A percentile compares a stretch with the other conserved stretches of the same genome.
phyloP scores from a whole-genome alignment of 2,329 filamentous ascomycete species.

The Diaporthe sp. region DNA sequence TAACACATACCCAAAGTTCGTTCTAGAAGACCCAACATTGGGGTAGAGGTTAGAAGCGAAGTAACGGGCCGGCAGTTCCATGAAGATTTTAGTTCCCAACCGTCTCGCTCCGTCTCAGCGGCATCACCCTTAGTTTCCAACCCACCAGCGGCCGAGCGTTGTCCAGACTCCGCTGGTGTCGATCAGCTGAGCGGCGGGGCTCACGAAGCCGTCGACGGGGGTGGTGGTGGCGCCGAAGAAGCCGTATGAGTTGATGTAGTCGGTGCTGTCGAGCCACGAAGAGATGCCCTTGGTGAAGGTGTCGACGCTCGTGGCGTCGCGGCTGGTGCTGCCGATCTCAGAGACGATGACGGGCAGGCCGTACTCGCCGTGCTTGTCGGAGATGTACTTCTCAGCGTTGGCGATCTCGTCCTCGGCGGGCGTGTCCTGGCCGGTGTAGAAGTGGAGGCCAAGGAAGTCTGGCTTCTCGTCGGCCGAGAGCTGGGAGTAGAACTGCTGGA shows the following conservation, averaged over 20 bases:
- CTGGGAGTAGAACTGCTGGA: conserved; percentile 56
- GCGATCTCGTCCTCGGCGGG: conserved; percentile 48
- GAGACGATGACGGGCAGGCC: conserved; percentile 54
- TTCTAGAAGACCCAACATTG: conserved; percentile 23
- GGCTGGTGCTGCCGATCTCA: conserved; percentile 58
- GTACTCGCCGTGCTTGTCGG: conserved; percentile 53
- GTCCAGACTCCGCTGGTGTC: conserved; percentile 57
- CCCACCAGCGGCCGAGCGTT: conserved; percentile 42
- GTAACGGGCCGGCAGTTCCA: conserved; percentile 12
- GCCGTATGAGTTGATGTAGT: conserved; percentile 59
- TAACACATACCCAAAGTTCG: conserved; percentile 24
- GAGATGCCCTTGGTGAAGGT: conserved; percentile 55
- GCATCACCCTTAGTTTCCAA: conserved; percentile 8
- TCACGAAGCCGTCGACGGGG: conserved; percentile 60
- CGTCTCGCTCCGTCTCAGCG: neutral
- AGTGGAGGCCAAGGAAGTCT: conserved; percentile 60
- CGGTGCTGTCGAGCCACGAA: conserved; percentile 58
- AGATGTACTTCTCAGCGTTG: conserved; percentile 54
- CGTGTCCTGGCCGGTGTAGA: conserved; percentile 54
- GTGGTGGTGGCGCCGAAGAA: conserved; percentile 60
- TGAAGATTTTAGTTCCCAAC: conserved; percentile 10
- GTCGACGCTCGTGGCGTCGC: conserved; percentile 53
- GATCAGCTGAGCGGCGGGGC: conserved; percentile 61
- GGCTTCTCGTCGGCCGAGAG: conserved; percentile 51
- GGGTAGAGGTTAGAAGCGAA: conserved; percentile 12